Conservation (phyloP, 2,329 filamentous ascomycete species). For the Periconia sp. region DNA sequence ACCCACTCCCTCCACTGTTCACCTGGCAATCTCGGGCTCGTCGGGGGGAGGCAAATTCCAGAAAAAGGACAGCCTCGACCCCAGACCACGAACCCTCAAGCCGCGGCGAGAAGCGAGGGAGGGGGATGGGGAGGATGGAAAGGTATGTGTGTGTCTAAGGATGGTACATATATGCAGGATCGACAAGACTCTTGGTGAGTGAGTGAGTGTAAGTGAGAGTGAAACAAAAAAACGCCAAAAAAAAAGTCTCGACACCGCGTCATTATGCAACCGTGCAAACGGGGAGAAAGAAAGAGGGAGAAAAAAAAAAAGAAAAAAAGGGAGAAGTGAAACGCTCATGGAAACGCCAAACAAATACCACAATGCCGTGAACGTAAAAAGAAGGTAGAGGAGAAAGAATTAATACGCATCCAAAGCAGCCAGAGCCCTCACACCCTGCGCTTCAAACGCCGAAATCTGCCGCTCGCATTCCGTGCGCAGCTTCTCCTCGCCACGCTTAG, state of each 20-base stretch:
- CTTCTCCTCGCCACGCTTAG: slow-evolving; percentile 75
- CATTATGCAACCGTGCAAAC: too few species aligned
- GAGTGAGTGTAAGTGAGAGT: too few species aligned
- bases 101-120: background rate
- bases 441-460: slow-evolving; percentile 81
- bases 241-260: too few species aligned
- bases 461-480: slow-evolving; percentile 80
- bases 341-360: background rate
- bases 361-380: background rate
- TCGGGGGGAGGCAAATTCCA: background rate
- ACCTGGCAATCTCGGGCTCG: background rate
- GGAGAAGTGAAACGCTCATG: background rate
- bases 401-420: slow-evolving; percentile 64
- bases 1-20: background rate
- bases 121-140: background rate
- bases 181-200: too few species aligned
- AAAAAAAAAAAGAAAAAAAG: background rate
- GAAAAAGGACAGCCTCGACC: background rate
- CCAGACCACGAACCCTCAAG: background rate
- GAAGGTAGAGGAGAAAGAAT: background rate
- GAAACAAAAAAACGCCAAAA: background rate
- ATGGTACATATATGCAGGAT: too few species aligned
- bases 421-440: slow-evolving; percentile 78
- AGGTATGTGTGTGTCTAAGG: background rate
- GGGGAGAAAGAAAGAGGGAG: too few species aligned